These are phyloP conservation scores for Cyclocybe cylindracea DNA, from an alignment of 768 basidiomycete species.

Conservation along the genomic window DNA sequence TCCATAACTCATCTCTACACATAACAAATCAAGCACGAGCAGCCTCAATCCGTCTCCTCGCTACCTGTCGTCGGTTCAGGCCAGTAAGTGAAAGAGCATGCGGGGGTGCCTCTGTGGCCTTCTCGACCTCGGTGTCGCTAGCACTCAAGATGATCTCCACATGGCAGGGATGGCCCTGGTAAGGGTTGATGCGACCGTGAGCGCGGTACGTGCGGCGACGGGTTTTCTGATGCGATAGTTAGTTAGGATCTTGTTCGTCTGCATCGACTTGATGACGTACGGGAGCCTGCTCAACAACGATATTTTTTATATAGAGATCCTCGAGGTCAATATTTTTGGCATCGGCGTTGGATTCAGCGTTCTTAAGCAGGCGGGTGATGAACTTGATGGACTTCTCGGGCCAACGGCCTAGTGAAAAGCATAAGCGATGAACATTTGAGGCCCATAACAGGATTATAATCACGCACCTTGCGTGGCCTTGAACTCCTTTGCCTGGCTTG, in stretches of 20 bases:
- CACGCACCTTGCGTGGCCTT: conserved; percentile 90
- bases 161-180: conserved; percentile 97
- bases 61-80: conserved; percentile 84
- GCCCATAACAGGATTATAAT: not conserved
- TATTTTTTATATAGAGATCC: conserved; percentile 93
- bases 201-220: conserved; percentile 99
- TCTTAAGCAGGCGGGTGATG: conserved; percentile 93
- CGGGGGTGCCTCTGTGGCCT: conserved; percentile 80
- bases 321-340: conserved; percentile 95
- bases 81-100: conserved; percentile 51
- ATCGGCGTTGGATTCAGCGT: conserved; percentile 98
- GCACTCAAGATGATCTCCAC: conserved; percentile 92
- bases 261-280: conserved; percentile 47
- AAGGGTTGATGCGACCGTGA: conserved; percentile 97
- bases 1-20: conserved; percentile 1
- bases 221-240: conserved; percentile 69
- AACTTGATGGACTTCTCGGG: conserved; percentile 98
- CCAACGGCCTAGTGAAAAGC: conserved; percentile 84
- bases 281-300: conserved; percentile 98
- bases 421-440: conserved; percentile 1
- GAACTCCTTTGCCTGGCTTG: conserved; percentile 95
- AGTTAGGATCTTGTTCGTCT: too few species aligned
- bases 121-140: conserved; percentile 82
- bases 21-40: conserved; percentile 51
- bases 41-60: conserved; percentile 87